Percentiles rank a stretch among this genome's conserved stretches.
These are phyloP conservation scores for Boletus vinaceobasis DNA, from an alignment of 768 basidiomycete genomes.

Conservation along the genomic window DNA sequence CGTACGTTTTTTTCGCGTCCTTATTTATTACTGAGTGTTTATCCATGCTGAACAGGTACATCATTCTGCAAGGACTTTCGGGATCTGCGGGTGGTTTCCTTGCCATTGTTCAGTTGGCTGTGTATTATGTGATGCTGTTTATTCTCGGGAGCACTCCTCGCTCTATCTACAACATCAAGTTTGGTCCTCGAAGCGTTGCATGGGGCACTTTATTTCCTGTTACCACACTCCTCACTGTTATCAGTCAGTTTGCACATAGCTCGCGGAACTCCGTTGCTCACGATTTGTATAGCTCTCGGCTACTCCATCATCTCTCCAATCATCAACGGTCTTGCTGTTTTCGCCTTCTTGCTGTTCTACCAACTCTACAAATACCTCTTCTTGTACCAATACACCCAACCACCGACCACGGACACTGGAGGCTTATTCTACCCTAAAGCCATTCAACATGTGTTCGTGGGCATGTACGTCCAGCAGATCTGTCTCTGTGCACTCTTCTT, in stretches of 20 bases:
- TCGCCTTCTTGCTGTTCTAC: conserved; percentile 82
- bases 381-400: conserved; percentile 75
- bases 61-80: conserved; percentile 77
- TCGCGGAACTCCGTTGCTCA: not conserved
- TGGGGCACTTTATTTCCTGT: conserved; percentile 77
- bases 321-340: conserved; percentile 85
- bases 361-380: conserved; percentile 84
- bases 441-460: conserved; percentile 89
- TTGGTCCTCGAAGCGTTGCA: conserved; percentile 56
- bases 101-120: conserved; percentile 63
- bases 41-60: conserved; percentile 46
- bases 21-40: not conserved
- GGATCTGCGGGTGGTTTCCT: conserved; percentile 80
- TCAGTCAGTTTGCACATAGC: conserved; percentile 48
- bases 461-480: conserved; percentile 86
- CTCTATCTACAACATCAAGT: conserved; percentile 81
- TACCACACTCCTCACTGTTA: conserved; percentile 77
- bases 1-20: conserved; percentile 39
- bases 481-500: conserved; percentile 89
- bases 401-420: conserved; percentile 71
- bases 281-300: conserved; percentile 48
- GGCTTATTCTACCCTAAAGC: conserved; percentile 96
- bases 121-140: conserved; percentile 91
- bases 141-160: conserved; percentile 88
- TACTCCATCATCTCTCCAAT: conserved; percentile 92